Base-by-base conservation (phyloP, 2,329 filamentous ascomycete genomes). In the Ceratocystis eucalypticola region DNA sequence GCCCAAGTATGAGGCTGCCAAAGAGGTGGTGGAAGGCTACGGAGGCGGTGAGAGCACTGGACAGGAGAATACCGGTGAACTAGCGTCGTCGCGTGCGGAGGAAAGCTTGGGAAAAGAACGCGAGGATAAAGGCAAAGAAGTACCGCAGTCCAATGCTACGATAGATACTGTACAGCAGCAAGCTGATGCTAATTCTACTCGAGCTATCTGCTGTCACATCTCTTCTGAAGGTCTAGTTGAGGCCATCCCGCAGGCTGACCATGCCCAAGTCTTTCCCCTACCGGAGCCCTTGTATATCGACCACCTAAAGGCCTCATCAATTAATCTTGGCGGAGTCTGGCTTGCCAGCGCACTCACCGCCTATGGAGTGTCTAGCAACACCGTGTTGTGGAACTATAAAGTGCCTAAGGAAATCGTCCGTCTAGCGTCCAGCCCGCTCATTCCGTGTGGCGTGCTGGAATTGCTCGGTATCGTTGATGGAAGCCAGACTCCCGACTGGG, bases 381-480 rank as follows among this genome's bases (percentile, higher is more conserved):
- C 82, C 0, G 77, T 84, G 8, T 75, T 86, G 2, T 86, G 83
- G 83, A 82, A 80, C 71, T 85, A 84, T 74, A 78, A 79, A 66
- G 83, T 85, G 61, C 82, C 83, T 0, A 76, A 80, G 22, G 76
- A 78, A 2, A 73, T 85, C 3, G 70, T 84, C 1, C 69, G 74
- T 0, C 82, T 86, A 67, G 74, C 81, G 1, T 76, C 79, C 7
- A 77, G 77, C 37, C 79, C 80, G 20, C 80, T 80, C 0, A 78
- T 86, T 0, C 83, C 83, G 0, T 85, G 83, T 70, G 84, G 83
- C 41, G 75, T 85, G 33, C 76, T 86, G 33, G 82, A 84, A n/a
- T 71, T 85, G 22, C 72, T 86, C 0, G 76, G 74, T 22, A 70
- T 82, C 2, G 77, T 82, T 3, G 77, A 80, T 62, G 77, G 80